Evolutionary conservation across 1,139 yeast species (phyloP).

Genomic region (Geotrichum citri-aurantii): DNA sequence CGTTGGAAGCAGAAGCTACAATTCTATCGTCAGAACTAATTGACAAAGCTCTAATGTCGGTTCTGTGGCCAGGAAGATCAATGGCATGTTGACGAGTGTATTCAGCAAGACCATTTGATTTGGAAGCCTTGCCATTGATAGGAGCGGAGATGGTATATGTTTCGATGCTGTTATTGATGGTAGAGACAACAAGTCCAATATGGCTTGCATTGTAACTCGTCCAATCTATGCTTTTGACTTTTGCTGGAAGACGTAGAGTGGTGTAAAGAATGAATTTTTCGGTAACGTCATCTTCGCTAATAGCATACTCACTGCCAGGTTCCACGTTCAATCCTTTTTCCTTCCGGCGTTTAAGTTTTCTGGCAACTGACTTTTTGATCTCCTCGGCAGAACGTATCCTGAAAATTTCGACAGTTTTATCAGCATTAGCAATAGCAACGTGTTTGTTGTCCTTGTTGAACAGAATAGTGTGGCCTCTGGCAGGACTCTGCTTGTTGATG

Average conservation of each 20-base stretch:
- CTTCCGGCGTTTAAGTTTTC: slow-evolving; percentile 70
- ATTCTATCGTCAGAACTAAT: slow-evolving; percentile 74
- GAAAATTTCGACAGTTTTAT: slow-evolving; percentile 75
- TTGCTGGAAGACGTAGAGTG: slow-evolving; percentile 32
- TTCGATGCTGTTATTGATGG: slow-evolving; percentile 71
- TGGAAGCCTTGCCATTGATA: slow-evolving; percentile 39
- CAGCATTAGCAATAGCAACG: slow-evolving; percentile 70
- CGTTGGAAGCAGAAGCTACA: slow-evolving; percentile 86
- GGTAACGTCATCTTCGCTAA: slow-evolving; percentile 27
- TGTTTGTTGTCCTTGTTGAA: slow-evolving; percentile 28
- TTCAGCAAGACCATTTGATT: slow-evolving; percentile 44
- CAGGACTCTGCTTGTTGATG: slow-evolving; percentile 72
- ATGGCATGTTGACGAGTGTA: slow-evolving; percentile 51
- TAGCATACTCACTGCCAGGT: slow-evolving; percentile 50
- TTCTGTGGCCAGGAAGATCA: slow-evolving; percentile 80
- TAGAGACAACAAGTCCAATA: slow-evolving; percentile 21
- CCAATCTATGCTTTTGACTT: slow-evolving; percentile 36
- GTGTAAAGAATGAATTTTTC: slow-evolving; percentile 33
- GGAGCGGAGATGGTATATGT: slow-evolving; percentile 54
- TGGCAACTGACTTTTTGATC: slow-evolving; percentile 66
- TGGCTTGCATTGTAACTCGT: slow-evolving; percentile 12
- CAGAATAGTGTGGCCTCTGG: slow-evolving; percentile 66
- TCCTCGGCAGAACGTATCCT: slow-evolving; percentile 75
- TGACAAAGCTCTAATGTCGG: slow-evolving; percentile 80
- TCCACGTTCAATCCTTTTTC: slow-evolving; percentile 68